Evolutionary conservation across 2,329 filamentous ascomycete species (phyloP), one percentile per base, ranked within the genome.

Genomic region (Diplodia mutila): DNA sequence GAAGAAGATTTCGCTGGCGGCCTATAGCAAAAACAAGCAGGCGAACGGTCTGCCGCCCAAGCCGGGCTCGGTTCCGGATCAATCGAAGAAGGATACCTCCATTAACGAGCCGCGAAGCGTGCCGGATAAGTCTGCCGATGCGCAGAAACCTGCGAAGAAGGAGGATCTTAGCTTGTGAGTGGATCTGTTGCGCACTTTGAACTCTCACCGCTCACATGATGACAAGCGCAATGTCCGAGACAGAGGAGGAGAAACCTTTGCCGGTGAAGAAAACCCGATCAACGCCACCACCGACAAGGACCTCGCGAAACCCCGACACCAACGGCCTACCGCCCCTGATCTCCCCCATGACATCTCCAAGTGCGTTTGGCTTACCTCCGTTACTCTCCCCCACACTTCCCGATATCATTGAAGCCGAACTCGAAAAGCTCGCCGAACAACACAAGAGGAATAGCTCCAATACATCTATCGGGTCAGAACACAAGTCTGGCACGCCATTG

Each of bases 1-100:
- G 78, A 89, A 88, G 80, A 89, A 88, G 76, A 88, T 89, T 69
- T 87, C 81, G 66, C 76, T 89, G 65, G 85, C 82, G 51, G 86
- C 85, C 48, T 90, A 89, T 76, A 63, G 59, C 59, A 88, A 86
- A 76, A 85, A 83, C 69, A 87, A 87, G 71, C 75, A 82, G 73
- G 83, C 74, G 3, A 78, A 74, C 67, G 77, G 75, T 55, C 39
- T 66, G 25, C 59, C 59, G 27, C 42, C 57, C n/a, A 67, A 67
- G 49, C 59, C 51, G 34, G 46, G 42, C 59, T 49, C 53, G 21
- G 32, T 27, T 8, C 53, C 54, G 25, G 57, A 67, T 21, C 32
- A 49, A 21, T 27, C 46, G 27, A 63, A 61, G 63, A 61, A 49
- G 37, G 57, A 67, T 16, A 67, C 48, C 27, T 27, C 34, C 34